Percentiles rank a stretch among this genome's conserved stretches.
Evolutionary conservation across 2,329 filamentous ascomycete species (phyloP).

Genomic region (Alternaria infectoria): DNA sequence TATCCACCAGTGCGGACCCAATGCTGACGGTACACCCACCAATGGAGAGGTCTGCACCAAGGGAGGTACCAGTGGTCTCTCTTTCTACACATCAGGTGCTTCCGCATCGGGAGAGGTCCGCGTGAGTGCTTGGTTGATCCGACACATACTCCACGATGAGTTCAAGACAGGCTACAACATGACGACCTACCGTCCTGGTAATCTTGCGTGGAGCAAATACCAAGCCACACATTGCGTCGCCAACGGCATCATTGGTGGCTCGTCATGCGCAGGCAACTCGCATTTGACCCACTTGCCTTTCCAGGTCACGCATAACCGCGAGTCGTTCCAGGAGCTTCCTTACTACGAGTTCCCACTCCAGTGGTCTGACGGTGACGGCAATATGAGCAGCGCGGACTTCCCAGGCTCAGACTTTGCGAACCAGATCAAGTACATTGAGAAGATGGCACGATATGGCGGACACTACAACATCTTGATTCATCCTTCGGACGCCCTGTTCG

Average conservation of each 20-base stretch:
- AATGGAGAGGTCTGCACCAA: background rate
- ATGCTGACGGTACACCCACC: background rate
- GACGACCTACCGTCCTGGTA: conserved; percentile 9
- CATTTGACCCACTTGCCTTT: conserved; percentile 10
- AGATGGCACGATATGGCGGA: conserved; percentile 11
- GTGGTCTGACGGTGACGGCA: conserved; percentile 12
- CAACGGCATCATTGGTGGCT: conserved; percentile 10
- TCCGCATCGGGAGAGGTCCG: conserved; percentile 11
- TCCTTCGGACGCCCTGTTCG: conserved; percentile 10
- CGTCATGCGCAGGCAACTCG: conserved; percentile 11
- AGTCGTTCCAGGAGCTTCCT: conserved; percentile 9
- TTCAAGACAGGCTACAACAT: conserved; percentile 13
- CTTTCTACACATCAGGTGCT: conserved; percentile 8
- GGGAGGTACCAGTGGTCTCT: conserved; percentile 10
- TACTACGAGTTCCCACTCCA: conserved; percentile 14
- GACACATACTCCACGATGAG: conserved; percentile 4
- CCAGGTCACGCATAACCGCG: conserved; percentile 13
- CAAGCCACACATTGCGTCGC: conserved; percentile 10
- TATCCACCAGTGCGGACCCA: conserved; percentile 10
- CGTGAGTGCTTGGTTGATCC: conserved; percentile 7
- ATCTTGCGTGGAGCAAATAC: conserved; percentile 14
- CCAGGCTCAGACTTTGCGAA: conserved; percentile 13
- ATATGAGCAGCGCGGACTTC: conserved; percentile 14
- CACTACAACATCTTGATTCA: conserved; percentile 18
- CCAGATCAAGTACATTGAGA: conserved; percentile 5